Evolutionary conservation across 148 eudicot species (phyloP).

Genomic region (Rhododendron henanense): DNA sequence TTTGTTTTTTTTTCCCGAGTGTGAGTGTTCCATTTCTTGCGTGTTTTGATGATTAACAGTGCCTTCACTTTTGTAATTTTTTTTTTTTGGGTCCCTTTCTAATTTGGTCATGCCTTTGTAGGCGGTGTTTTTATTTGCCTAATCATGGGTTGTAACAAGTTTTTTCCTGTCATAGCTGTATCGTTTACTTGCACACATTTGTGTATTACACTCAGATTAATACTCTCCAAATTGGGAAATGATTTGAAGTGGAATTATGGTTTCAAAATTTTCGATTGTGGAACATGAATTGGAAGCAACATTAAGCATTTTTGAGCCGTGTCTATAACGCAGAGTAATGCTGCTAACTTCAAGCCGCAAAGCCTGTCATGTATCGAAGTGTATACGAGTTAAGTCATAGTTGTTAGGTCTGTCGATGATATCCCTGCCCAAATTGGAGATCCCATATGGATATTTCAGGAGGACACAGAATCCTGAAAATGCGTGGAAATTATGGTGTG

Average conservation of each 20-base stretch:
- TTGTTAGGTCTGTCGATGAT: neutral
- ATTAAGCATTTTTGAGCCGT: neutral
- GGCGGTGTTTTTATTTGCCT: conserved; percentile 88
- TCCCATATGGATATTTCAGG: neutral
- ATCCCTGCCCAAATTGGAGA: neutral
- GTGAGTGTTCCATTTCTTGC: conserved; percentile 37
- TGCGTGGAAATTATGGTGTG: neutral
- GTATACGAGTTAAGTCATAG: neutral
- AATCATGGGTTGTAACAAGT: conserved; percentile 47
- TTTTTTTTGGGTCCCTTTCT: neutral
- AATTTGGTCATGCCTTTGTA: conserved; percentile 44
- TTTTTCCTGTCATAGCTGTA: conserved; percentile 12
- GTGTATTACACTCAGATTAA: neutral
- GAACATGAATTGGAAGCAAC: neutral
- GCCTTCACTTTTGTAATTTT: conserved; percentile 25
- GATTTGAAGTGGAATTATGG: neutral
- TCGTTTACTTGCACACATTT: conserved; percentile 5
- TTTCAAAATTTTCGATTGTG: neutral
- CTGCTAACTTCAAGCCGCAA: neutral
- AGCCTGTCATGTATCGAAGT: neutral
- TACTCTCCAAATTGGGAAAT: neutral
- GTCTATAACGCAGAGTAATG: neutral
- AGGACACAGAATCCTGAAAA: neutral
- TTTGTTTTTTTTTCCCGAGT: conserved; percentile 28
- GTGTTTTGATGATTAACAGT: conserved; percentile 30